Evolutionary conservation across 2,329 filamentous ascomycete species (phyloP).

Genomic region (Sporothrix schenckii): DNA sequence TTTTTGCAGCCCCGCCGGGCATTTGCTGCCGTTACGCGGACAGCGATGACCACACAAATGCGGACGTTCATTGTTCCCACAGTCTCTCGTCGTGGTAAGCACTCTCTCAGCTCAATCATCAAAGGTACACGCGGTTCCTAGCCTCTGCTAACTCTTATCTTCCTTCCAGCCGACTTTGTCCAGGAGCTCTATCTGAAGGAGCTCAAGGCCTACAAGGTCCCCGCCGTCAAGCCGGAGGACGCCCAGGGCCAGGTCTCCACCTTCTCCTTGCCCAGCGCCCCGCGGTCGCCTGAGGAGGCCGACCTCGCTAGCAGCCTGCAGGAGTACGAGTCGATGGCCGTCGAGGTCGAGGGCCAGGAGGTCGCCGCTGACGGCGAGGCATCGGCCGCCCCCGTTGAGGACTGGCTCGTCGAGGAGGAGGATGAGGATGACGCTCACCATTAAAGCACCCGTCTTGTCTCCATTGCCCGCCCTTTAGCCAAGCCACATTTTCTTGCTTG

Average conservation of each 20-base stretch:
- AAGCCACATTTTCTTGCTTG: neutral
- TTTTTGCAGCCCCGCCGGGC: slow-evolving; percentile 51
- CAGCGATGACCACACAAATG: slow-evolving; percentile 47
- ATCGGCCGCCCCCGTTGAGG: slow-evolving; percentile 60
- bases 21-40: slow-evolving; percentile 47
- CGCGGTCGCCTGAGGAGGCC: slow-evolving; percentile 87
- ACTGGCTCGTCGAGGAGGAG: slow-evolving; percentile 85
- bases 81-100: slow-evolving; percentile 63
- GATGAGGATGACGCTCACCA: slow-evolving; percentile 54
- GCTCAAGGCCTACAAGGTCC: slow-evolving; percentile 91
- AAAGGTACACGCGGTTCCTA: too few relatives aligned
- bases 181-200: slow-evolving; percentile 98
- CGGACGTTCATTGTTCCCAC: slow-evolving; percentile 61
- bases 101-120: neutral
- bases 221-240: slow-evolving; percentile 80
- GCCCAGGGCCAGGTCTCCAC: slow-evolving; percentile 88
- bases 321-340: slow-evolving; percentile 90
- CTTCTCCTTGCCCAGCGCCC: slow-evolving; percentile 78
- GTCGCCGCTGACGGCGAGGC: slow-evolving; percentile 61
- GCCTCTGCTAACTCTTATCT: neutral
- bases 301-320: slow-evolving; percentile 90
- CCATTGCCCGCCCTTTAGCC: neutral
- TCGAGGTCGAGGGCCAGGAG: slow-evolving; percentile 90
- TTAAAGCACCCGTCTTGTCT: slow-evolving; percentile 42
- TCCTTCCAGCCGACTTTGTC: slow-evolving; percentile 80